A percentile compares a stretch with the other conserved stretches of the same genome.
Evolutionary conservation across 768 basidiomycete species (phyloP).

Genomic region (Tricholoma sp.): DNA sequence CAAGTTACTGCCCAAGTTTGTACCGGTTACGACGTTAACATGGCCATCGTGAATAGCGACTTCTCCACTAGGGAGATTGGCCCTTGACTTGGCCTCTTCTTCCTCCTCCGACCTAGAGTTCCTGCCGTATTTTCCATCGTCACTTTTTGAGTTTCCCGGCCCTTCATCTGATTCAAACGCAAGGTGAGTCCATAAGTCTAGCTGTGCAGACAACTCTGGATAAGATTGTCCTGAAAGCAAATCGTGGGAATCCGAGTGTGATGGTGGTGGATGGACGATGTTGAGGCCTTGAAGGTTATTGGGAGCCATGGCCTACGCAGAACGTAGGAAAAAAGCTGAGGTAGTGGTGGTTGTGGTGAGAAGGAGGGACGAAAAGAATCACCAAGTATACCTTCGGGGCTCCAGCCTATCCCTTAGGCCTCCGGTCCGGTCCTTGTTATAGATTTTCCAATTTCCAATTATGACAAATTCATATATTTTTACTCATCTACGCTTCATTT

Average conservation of each 20-base stretch:
- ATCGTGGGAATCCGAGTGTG: conserved; percentile 44
- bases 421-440: too few relatives aligned
- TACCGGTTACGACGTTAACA: conserved; percentile 52
- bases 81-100: conserved; percentile 33
- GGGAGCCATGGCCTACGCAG: conserved; percentile 43
- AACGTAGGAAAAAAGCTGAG: too few relatives aligned
- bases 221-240: conserved; percentile 59
- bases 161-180: conserved; percentile 74
- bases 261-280: conserved; percentile 56
- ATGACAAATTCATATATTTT: too few relatives aligned
- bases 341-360: neutral
- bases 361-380: neutral
- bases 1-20: conserved; percentile 31
- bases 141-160: conserved; percentile 31
- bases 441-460: too few relatives aligned
- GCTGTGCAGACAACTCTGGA: conserved; percentile 71
- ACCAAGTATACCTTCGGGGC: neutral
- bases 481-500: too few relatives aligned
- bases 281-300: conserved; percentile 71
- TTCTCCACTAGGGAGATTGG: conserved; percentile 22
- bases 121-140: conserved; percentile 31
- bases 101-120: conserved; percentile 39
- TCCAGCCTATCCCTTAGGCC: neutral
- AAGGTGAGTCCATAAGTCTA: conserved; percentile 81
- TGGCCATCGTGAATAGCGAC: conserved; percentile 50